Evolutionary conservation across 352 stramenopile genomes (phyloP).

Genomic region (Bremia lactucae): DNA sequence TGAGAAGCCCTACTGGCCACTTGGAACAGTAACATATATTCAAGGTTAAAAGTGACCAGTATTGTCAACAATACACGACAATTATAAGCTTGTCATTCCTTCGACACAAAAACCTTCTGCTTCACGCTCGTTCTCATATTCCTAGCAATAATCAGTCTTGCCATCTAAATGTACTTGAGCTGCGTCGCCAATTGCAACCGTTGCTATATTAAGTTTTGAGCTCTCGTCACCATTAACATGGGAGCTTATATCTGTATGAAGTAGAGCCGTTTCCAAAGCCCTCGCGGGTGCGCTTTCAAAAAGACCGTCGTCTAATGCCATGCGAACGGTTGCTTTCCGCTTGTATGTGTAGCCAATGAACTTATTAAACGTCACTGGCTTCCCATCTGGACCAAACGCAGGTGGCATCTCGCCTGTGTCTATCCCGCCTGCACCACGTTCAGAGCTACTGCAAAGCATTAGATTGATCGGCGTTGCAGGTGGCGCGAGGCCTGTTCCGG

Average conservation of each 20-base stretch:
- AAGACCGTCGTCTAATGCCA: constrained; percentile 65
- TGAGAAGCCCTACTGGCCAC: too few relatives aligned
- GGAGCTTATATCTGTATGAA: neutral
- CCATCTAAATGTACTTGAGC: too few relatives aligned
- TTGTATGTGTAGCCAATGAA: constrained; percentile 90
- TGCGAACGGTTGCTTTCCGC: constrained; percentile 72
- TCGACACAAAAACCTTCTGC: too few relatives aligned
- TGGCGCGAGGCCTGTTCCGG: constrained; percentile 7
- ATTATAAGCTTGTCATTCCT: too few relatives aligned
- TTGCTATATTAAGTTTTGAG: neutral
- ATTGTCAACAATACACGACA: too few relatives aligned
- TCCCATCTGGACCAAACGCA: constrained; percentile 55
- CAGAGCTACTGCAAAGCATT: constrained; percentile 1
- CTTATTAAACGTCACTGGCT: constrained; percentile 84
- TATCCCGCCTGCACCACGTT: constrained; percentile 1
- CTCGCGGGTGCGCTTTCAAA: constrained; percentile 29
- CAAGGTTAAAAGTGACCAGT: too few relatives aligned
- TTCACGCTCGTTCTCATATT: too few relatives aligned
- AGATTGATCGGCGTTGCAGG: constrained; percentile 7
- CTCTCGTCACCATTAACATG: constrained; percentile 1
- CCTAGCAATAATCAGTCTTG: too few relatives aligned
- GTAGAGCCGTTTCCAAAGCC: neutral
- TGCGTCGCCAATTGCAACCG: neutral
- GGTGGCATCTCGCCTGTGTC: constrained; percentile 21
- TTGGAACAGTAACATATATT: too few relatives aligned